Conservation (phyloP, 2,329 filamentous ascomycete genomes). For the Trichothecium roseum region DNA sequence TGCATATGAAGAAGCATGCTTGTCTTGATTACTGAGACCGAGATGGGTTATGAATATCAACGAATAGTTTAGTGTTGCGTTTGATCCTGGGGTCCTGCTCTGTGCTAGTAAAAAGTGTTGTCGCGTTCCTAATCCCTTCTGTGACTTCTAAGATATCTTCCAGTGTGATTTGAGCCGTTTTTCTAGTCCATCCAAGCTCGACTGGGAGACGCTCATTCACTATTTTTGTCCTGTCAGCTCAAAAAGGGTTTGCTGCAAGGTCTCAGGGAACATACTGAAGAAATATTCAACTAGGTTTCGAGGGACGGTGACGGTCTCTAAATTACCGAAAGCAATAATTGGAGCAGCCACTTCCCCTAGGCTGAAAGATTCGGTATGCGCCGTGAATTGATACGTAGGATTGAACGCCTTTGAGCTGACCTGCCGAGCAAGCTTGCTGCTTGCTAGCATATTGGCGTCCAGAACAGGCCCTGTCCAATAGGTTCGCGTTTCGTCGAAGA, state of each 20-base stretch:
- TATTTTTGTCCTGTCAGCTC: background rate
- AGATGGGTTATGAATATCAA: too few species aligned
- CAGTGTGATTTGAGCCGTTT: background rate
- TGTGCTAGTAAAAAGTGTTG: background rate
- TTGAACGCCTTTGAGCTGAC: slow-evolving; percentile 33
- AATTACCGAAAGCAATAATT: slow-evolving; percentile 38
- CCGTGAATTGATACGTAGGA: slow-evolving; percentile 35
- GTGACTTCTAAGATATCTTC: background rate
- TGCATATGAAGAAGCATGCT: too few species aligned
- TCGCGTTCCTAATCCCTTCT: background rate
- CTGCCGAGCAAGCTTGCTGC: slow-evolving; percentile 32
- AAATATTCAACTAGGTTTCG: slow-evolving; percentile 31
- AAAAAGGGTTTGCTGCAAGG: background rate
- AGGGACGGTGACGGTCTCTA: slow-evolving; percentile 24
- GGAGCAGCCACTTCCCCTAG: slow-evolving; percentile 39
- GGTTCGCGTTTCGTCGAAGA: slow-evolving; percentile 32
- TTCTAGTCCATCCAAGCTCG: background rate
- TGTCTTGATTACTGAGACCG: too few species aligned
- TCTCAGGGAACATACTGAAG: slow-evolving; percentile 25
- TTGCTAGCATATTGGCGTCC: slow-evolving; percentile 29
- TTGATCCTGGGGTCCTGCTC: too few species aligned
- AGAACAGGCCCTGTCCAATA: slow-evolving; percentile 36
- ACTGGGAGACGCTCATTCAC: background rate
- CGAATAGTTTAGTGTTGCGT: too few species aligned
- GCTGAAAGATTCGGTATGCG: slow-evolving; percentile 30